Evolutionary conservation across 352 stramenopile genomes (phyloP).

Genomic region (Halophytophthora batemanensis): DNA sequence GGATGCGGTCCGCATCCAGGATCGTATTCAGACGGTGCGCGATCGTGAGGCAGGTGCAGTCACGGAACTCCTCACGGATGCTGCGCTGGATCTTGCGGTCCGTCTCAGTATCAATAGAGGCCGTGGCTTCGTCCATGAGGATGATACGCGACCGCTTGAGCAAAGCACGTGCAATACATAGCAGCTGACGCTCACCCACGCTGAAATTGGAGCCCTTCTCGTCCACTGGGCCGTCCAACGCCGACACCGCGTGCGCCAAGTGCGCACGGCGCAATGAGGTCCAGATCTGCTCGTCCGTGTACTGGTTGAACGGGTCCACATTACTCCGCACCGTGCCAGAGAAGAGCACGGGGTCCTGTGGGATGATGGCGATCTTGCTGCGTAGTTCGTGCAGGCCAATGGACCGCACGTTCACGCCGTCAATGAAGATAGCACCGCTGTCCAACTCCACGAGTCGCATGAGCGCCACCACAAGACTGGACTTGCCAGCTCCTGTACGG

Average conservation of each 20-base stretch:
- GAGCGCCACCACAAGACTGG: conserved; percentile 87
- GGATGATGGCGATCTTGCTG: conserved; percentile 84
- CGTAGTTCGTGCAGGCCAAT: conserved; percentile 56
- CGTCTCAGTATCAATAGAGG: conserved; percentile 86
- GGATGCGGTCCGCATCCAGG: conserved; percentile 93
- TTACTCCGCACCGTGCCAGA: conserved; percentile 90
- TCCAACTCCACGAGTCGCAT: conserved; percentile 90
- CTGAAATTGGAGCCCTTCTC: conserved; percentile 95
- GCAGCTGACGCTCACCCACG: conserved; percentile 94
- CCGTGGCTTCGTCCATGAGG: conserved; percentile 98
- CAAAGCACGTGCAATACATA: conserved; percentile 95
- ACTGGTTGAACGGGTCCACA: conserved; percentile 91
- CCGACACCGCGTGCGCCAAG: conserved; percentile 60
- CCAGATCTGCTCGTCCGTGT: conserved; percentile 86
- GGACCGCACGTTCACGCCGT: conserved; percentile 53
- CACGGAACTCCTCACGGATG: conserved; percentile 92
- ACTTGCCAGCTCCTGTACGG: conserved; percentile 89
- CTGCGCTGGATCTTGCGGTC: conserved; percentile 90
- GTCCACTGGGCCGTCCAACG: conserved; percentile 44
- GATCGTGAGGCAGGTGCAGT: conserved; percentile 95
- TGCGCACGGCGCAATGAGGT: conserved; percentile 79
- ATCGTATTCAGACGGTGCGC: conserved; percentile 97
- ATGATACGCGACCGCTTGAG: conserved; percentile 91
- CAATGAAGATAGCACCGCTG: conserved; percentile 53
- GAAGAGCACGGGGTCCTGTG: conserved; percentile 95